These are phyloP conservation scores for Nadsonia commutata DNA, from an alignment of 1,139 yeast species.

Conservation along the genomic window DNA sequence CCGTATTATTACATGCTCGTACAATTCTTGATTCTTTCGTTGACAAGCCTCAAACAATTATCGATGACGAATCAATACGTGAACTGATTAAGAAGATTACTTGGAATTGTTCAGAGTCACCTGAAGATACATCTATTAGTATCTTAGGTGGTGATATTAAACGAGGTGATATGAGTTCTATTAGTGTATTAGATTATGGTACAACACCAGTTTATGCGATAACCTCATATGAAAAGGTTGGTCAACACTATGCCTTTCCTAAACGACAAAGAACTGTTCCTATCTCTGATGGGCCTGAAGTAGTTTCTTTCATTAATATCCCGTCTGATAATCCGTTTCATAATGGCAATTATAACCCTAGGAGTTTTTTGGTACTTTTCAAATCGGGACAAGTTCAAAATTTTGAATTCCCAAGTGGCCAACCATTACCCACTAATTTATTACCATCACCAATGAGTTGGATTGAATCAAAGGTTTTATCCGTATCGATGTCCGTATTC, in stretches of 20 bases:
- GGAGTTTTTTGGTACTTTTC: constrained; percentile 40
- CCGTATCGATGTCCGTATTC: constrained; percentile 37
- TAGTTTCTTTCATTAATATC: constrained; percentile 28
- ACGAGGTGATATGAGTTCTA: constrained; percentile 34
- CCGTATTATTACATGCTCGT: constrained; percentile 60
- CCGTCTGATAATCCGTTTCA: constrained; percentile 31
- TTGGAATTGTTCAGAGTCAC: constrained; percentile 72
- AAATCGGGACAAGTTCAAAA: constrained; percentile 44
- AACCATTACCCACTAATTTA: constrained; percentile 37
- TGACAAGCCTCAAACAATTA: constrained; percentile 31
- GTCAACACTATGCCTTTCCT: constrained; percentile 58
- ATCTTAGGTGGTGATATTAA: constrained; percentile 54
- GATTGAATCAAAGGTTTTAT: constrained; percentile 60
- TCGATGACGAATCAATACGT: constrained; percentile 9
- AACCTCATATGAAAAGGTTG: constrained; percentile 74
- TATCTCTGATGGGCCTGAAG: constrained; percentile 29
- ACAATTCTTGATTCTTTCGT: constrained; percentile 51
- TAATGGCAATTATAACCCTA: constrained; percentile 56
- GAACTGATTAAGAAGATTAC: constrained; percentile 31
- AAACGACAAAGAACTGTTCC: constrained; percentile 41
- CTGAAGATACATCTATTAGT: constrained; percentile 63
- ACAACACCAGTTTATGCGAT: constrained; percentile 63
- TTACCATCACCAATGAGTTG: constrained; percentile 72
- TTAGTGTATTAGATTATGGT: constrained; percentile 65
- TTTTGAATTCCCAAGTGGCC: constrained; percentile 41